Conservation (phyloP, 2,329 filamentous ascomycete species). For the Cercospora sesami region DNA sequence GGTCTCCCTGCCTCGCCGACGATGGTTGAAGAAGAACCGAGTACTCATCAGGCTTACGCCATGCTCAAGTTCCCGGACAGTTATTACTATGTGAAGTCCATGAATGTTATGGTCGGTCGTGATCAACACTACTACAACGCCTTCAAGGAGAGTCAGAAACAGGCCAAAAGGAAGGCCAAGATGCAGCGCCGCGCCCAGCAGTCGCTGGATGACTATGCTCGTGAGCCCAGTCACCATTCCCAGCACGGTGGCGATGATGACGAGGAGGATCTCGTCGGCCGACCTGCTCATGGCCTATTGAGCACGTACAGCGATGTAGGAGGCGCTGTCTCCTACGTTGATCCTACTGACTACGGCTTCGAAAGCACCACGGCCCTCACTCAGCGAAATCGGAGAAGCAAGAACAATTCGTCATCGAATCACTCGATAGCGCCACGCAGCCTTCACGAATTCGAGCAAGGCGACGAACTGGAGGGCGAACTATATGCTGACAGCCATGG, state of each 20-base stretch:
- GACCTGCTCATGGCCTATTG: slow-evolving; percentile 32
- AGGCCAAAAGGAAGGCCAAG: slow-evolving; percentile 20
- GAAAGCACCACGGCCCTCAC: slow-evolving; percentile 49
- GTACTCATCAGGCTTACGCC: slow-evolving; percentile 52
- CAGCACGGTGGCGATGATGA: slow-evolving; percentile 30
- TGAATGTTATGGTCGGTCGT: slow-evolving; percentile 69
- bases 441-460: slow-evolving; percentile 23
- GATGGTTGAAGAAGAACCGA: slow-evolving; percentile 19
- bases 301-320: slow-evolving; percentile 39
- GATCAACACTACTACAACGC: slow-evolving; percentile 46
- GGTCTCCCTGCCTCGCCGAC: slow-evolving; percentile 14
- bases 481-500: slow-evolving; percentile 41
- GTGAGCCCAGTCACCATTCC: slow-evolving; percentile 35
- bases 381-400: slow-evolving; percentile 13
- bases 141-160: slow-evolving; percentile 26
- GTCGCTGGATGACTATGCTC: slow-evolving; percentile 31
- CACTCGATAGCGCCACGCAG: slow-evolving; percentile 45
- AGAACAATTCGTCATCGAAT: slow-evolving; percentile 50
- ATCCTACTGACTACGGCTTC: slow-evolving; percentile 47
- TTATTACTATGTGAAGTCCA: slow-evolving; percentile 76
- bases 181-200: slow-evolving; percentile 14
- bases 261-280: slow-evolving; percentile 30
- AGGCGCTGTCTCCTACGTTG: slow-evolving; percentile 32
- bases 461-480: slow-evolving; percentile 21
- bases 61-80: slow-evolving; percentile 73